Conservation (phyloP, 768 basidiomycete genomes). For the Tulasnella sp. region DNA sequence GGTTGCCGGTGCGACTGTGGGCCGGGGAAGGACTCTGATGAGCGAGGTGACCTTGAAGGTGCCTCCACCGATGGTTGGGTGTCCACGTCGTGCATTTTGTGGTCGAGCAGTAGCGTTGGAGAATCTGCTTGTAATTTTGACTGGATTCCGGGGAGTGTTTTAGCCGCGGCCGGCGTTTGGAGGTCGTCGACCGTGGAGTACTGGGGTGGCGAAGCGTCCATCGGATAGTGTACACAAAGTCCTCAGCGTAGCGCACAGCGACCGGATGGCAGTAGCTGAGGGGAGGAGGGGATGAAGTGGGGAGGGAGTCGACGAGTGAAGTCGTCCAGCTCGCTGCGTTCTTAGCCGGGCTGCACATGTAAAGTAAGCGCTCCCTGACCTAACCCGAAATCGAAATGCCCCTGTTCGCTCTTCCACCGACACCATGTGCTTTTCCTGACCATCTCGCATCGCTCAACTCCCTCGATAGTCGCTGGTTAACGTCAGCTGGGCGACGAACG, state of each 20-base stretch:
- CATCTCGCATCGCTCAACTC: background rate
- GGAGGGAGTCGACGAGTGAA: background rate
- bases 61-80: background rate
- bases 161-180: background rate
- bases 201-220: background rate
- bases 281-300: background rate
- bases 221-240: background rate
- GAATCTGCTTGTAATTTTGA: slow-evolving; percentile 5
- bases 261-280: background rate
- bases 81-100: background rate
- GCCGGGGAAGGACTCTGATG: background rate
- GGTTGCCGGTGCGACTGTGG: background rate
- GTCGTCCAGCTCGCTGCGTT: background rate
- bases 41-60: background rate
- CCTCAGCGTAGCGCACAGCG: background rate
- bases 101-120: background rate
- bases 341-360: slow-evolving; percentile 2
- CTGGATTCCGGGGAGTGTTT: background rate
- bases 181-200: background rate
- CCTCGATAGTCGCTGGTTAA: background rate
- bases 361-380: background rate
- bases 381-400: background rate
- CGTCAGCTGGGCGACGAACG: background rate
- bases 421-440: background rate
- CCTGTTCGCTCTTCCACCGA: background rate